Percentiles rank a stretch among this genome's conserved stretches.
Conservation (phyloP, 768 basidiomycete genomes). For the Cyathus striatus region DNA sequence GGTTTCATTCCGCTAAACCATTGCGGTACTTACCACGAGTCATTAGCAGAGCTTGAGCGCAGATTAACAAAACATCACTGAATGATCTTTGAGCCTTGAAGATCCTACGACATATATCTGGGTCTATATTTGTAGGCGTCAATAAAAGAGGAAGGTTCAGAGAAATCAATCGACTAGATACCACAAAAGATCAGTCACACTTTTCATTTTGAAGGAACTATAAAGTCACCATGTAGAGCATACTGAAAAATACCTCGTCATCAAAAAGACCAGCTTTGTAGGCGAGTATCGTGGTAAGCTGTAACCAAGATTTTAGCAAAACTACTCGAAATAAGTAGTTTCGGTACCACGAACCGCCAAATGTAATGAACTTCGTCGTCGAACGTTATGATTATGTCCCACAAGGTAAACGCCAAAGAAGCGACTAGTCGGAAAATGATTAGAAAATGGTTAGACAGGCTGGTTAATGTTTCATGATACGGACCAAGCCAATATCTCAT, state of each 20-base stretch:
- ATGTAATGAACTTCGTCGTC: conserved; percentile 13
- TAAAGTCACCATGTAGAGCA: conserved; percentile 10
- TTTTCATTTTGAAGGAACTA: no score
- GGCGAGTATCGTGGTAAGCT: conserved; percentile 11
- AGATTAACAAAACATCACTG: conserved; percentile 10
- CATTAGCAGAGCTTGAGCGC: conserved; percentile 13
- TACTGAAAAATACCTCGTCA: conserved; percentile 14
- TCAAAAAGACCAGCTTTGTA: conserved; percentile 16
- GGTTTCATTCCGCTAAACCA: no score
- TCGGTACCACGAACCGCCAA: conserved; percentile 9
- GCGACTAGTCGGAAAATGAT: no score
- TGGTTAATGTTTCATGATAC: no score
- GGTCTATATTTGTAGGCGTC: no score
- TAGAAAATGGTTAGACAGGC: no score
- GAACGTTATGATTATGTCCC: conserved; percentile 13
- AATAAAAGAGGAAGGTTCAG: no score
- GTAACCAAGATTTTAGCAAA: neutral
- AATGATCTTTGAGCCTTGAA: neutral
- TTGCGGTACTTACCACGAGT: conserved; percentile 6
- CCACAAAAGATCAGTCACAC: no score
- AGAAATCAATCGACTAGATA: no score
- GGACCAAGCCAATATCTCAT: no score
- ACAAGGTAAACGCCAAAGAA: conserved; percentile 12
- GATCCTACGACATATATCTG: no score
- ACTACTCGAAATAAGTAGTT: no score